Evolutionary conservation across 495 filamentous ascomycete species (phyloP).

Genomic region (Immersiella caudata): DNA sequence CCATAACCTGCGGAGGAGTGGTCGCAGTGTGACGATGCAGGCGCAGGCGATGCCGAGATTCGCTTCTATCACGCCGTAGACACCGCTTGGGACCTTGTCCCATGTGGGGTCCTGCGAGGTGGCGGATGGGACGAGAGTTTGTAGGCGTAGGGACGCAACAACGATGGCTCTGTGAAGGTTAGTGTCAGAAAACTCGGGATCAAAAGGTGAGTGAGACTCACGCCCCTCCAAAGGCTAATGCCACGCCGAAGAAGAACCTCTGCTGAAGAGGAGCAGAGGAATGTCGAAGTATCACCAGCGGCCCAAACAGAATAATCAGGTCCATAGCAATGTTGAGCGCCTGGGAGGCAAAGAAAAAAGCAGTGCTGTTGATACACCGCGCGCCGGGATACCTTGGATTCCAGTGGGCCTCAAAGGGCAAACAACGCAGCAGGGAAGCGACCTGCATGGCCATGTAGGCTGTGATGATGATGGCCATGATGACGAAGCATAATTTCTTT

Average conservation of each 20-base stretch:
- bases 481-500: conserved; percentile 4
- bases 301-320: conserved; percentile 14
- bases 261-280: conserved; percentile 4
- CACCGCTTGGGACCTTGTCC: conserved; percentile 15
- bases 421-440: conserved; percentile 4
- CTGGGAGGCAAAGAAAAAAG: conserved; percentile 5
- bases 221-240: conserved; percentile 16
- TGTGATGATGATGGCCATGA: background rate
- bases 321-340: conserved; percentile 11
- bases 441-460: background rate
- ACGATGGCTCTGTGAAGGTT: conserved; percentile 2
- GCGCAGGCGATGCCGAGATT: conserved; percentile 23
- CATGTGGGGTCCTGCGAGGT: conserved; percentile 15
- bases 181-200: too few species aligned
- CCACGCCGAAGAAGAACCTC: conserved; percentile 10
- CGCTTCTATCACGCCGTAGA: conserved; percentile 15
- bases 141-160: conserved; percentile 12
- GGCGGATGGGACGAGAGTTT: conserved; percentile 11
- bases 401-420: conserved; percentile 18
- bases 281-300: conserved; percentile 17
- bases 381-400: conserved; percentile 11
- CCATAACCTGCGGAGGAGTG: conserved; percentile 2
- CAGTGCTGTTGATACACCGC: conserved; percentile 3
- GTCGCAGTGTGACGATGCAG: conserved; percentile 14
- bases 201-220: conserved; percentile 2